These are phyloP conservation scores for Celoporthe dispersa DNA, from an alignment of 2,329 filamentous ascomycete species.

Conservation along the genomic window DNA sequence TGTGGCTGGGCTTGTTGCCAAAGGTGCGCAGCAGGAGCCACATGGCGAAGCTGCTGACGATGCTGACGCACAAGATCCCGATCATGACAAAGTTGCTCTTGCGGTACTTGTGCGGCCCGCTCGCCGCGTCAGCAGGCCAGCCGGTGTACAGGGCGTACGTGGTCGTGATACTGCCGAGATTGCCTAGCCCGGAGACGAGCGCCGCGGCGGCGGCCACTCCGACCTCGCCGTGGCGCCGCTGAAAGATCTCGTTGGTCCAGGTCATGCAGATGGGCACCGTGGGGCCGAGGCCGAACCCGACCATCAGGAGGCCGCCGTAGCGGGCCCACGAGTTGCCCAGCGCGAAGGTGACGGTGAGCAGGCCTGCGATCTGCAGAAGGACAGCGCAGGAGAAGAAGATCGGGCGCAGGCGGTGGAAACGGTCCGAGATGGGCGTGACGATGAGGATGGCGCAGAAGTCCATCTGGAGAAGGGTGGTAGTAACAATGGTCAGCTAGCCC, in stretches of 20 bases:
- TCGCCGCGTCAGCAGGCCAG: conserved; percentile 76
- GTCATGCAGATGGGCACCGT: conserved; percentile 94
- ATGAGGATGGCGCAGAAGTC: conserved; percentile 86
- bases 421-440: conserved; percentile 83
- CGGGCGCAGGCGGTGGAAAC: conserved; percentile 79
- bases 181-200: conserved; percentile 84
- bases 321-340: conserved; percentile 75
- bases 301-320: conserved; percentile 86
- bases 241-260: conserved; percentile 91
- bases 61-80: conserved; percentile 79
- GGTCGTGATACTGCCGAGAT: conserved; percentile 82
- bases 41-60: conserved; percentile 73
- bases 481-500: neutral
- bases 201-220: conserved; percentile 86
- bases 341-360: conserved; percentile 79
- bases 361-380: conserved; percentile 78
- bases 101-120: conserved; percentile 73
- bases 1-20: conserved; percentile 57
- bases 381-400: conserved; percentile 80
- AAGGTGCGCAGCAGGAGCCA: conserved; percentile 64
- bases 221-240: conserved; percentile 85
- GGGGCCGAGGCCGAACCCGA: conserved; percentile 87
- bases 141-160: conserved; percentile 90
- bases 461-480: conserved; percentile 57
- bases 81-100: conserved; percentile 89